Evolutionary conservation across 371 early-diverging fungal species (phyloP), one percentile per base, ranked within the genome.

Genomic region (Nosema muscidifuracis): DNA sequence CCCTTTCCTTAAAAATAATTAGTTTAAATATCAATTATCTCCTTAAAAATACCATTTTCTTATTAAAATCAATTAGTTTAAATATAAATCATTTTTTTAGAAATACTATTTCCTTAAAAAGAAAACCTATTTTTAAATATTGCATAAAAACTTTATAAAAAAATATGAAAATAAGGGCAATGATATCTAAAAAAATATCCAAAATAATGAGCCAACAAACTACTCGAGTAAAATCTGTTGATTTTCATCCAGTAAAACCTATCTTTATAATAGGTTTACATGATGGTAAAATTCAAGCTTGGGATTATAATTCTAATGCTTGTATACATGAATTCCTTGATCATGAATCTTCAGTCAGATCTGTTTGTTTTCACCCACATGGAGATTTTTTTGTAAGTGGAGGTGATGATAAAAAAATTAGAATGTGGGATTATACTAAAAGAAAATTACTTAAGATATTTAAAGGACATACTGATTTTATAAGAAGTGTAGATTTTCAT

Each of bases 351-450:
- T 96, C 97, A 55, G 95, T 99, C 22, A 89, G 98, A 64, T 93
- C 93, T 22, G 88, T 97, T 65, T 86, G 91, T 30, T 97, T 99
- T 82, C 97, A 99, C 80, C 92, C 92, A 12, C 89, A 91, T 4
- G 94, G 95, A 76, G 92, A 95, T 36, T 82, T 97, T 12, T 97
- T 99, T 84, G 95, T 92, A 15, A 92, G 92, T 44, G 96, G 92
- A 42, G 99, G 96, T 68, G 99, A 99, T 83, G 99, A 99, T 84
- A 91, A 91, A 85, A 91, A 93, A 80, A 91, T 97, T 80, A 93
- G 94, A 81, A 90, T 99, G n/a, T 99, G 95, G 95, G 93, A 93
- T 85, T 92, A 93, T 86, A 95, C 95, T 81, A 90, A 89, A 40
- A 88, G 91, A 43, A 89, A 91, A 71, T 93, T 95, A 80, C 84